Evolutionary conservation across 2,329 filamentous ascomycete genomes (phyloP), one percentile per base, ranked within the genome.

Genomic region (Kalmusia sp.): DNA sequence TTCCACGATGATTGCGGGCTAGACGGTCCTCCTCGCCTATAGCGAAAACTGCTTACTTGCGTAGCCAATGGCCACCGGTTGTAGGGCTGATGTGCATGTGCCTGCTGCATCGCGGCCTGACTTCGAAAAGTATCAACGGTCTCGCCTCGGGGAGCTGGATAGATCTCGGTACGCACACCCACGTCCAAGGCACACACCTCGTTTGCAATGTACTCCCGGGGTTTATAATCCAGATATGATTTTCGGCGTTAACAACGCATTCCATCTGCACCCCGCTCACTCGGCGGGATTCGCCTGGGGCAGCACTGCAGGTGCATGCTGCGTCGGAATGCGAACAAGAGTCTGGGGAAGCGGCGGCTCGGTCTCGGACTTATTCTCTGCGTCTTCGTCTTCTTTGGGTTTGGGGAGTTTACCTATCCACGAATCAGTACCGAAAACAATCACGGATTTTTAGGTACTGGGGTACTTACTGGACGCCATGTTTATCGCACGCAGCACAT

Each of bases 241-340:
- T 28, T 14, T 34, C 41, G 28, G 19, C 17, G 19, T 45, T 9
- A 11, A 43, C 9, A 22, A 6, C 12, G 9, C 28, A 8, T 19
- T 33, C 21, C 25, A 27, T 12, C 28, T 35, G 6, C 14, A 37
- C 22, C 17, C 27, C 31, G 39, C 43, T 73, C 71, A 74, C 39
- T 73, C 70, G n/a, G 67, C 66, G 39, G 68, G 65, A 39, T 61
- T 68, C 31, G 65, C 54, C 44, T 75, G 73, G 48, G 72, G 65
- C 17, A 73, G 63, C 5, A 76, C 54, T 17, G 69, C 63, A 30
- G 69, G 71, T 2, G 74, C 75, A 62, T 93, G 90, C 62, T 93
- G 89, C 14, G 90, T 92, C 1, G 91, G 91, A 62, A 95, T 93
- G 58, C 91, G 86, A 30, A 96, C 91, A 14, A 96, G 81, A 15